phyloP scores from a whole-genome alignment of 169 alveolate species.

The Cryptosporidium parvum region DNA sequence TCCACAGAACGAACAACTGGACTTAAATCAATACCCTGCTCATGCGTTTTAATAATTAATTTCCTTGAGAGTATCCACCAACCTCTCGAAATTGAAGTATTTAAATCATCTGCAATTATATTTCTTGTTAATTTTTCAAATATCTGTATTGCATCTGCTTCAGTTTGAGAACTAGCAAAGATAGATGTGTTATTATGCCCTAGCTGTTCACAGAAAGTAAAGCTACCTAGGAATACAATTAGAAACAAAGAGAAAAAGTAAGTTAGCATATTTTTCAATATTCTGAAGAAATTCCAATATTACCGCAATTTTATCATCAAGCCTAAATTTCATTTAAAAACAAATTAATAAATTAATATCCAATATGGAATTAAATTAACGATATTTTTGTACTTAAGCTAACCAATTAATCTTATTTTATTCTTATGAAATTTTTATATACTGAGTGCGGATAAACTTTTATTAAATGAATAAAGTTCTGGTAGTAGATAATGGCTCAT shows the following conservation, averaged over 20 bases:
- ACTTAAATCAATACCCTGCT: conserved; percentile 63
- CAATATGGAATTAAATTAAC: not conserved
- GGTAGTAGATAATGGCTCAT: conserved; percentile 66
- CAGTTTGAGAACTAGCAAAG: conserved; percentile 6
- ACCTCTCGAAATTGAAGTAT: conserved; percentile 67
- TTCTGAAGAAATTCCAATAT: not conserved
- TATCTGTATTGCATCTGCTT: conserved; percentile 30
- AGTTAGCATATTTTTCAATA: not conserved
- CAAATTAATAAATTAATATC: not conserved
- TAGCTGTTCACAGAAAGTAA: not conserved
- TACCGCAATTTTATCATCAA: not conserved
- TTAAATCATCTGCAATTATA: conserved; percentile 39
- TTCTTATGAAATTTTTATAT: no score
- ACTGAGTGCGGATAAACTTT: not conserved
- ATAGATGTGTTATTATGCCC: conserved; percentile 17
- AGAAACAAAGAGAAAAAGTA: not conserved
- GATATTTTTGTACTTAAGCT: not conserved
- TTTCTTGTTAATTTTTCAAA: conserved; percentile 14
- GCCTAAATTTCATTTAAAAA: not conserved
- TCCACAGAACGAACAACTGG: conserved; percentile 53
- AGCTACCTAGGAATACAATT: not conserved
- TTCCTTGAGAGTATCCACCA: conserved; percentile 66
- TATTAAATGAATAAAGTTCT: conserved; percentile 33
- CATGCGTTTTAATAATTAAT: conserved; percentile 53
- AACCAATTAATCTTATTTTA: not conserved